These are phyloP conservation scores for Gaeumannomyces tritici DNA, from an alignment of 2,329 filamentous ascomycete species.

Conservation along the genomic window DNA sequence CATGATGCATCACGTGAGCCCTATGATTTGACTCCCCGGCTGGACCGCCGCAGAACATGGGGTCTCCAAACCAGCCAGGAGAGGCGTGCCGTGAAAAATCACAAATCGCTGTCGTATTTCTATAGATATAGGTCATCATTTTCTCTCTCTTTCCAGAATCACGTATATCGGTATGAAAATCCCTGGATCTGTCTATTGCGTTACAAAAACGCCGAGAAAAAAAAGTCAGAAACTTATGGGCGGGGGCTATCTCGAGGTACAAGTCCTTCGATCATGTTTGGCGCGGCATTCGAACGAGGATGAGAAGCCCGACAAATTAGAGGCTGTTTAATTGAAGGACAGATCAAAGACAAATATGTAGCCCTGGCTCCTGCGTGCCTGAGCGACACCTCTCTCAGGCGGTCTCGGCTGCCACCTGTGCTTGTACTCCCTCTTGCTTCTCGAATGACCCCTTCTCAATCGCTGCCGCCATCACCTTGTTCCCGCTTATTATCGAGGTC, in stretches of 20 bases:
- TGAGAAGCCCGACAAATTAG: no score
- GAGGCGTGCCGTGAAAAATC: neutral
- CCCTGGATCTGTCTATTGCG: no score
- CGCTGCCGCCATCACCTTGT: slow-evolving; percentile 77
- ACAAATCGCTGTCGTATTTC: neutral
- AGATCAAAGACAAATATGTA: no score
- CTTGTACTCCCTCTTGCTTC: neutral
- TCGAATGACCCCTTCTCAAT: slow-evolving; percentile 62
- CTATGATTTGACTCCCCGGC: neutral
- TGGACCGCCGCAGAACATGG: neutral
- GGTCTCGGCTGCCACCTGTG: neutral
- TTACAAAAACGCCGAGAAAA: no score
- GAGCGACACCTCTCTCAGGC: neutral
- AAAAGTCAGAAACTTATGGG: no score
- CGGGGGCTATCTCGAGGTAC: neutral
- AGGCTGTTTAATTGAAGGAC: no score
- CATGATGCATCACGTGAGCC: neutral
- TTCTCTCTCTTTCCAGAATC: neutral
- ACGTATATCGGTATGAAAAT: neutral
- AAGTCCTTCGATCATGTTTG: neutral
- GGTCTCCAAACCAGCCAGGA: neutral
- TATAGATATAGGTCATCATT: neutral
- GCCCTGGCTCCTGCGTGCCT: neutral
- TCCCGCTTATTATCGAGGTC: slow-evolving; percentile 83
- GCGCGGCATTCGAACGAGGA: no score